phyloP scores from a whole-genome alignment of 1,284 basidiomycete species.

The Puccinia polysora region DNA sequence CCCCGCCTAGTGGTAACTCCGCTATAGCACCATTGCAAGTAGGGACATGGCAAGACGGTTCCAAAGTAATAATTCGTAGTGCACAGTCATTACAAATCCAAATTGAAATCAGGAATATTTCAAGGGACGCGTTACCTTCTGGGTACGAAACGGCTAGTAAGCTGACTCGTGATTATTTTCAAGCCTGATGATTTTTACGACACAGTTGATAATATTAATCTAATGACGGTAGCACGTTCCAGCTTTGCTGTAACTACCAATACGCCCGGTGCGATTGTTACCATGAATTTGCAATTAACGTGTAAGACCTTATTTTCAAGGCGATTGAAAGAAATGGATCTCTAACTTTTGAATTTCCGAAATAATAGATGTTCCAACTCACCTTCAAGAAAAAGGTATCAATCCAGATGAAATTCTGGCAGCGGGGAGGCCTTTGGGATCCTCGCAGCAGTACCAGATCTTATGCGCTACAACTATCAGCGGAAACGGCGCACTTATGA shows the following conservation, averaged over 20 bases:
- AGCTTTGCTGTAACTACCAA: conserved; percentile 12
- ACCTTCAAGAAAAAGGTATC: conserved; percentile 9
- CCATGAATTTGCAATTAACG: conserved; percentile 23
- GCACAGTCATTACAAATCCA: conserved; percentile 17
- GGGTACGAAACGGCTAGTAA: conserved; percentile 30
- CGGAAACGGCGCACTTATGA: conserved; percentile 29
- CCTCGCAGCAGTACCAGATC: conserved; percentile 11
- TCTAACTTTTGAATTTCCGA: background rate
- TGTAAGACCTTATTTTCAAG: conserved; percentile 4
- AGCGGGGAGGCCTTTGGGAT: conserved; percentile 10
- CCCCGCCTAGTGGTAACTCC: background rate
- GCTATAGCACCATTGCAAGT: conserved; percentile 27
- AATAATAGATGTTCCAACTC: conserved; percentile 22
- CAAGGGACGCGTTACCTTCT: background rate
- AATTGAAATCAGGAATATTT: conserved; percentile 5
- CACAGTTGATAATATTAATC: background rate
- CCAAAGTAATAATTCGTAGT: conserved; percentile 30
- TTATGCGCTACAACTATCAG: conserved; percentile 10
- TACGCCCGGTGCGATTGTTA: background rate
- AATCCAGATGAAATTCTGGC: background rate
- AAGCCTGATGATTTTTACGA: background rate
- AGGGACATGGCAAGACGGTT: conserved; percentile 31
- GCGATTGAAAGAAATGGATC: background rate
- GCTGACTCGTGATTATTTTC: background rate
- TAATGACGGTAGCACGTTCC: background rate